phyloP scores from a whole-genome alignment of 176 grass and related monocot genomes.

The Alopecurus myosuroides region DNA sequence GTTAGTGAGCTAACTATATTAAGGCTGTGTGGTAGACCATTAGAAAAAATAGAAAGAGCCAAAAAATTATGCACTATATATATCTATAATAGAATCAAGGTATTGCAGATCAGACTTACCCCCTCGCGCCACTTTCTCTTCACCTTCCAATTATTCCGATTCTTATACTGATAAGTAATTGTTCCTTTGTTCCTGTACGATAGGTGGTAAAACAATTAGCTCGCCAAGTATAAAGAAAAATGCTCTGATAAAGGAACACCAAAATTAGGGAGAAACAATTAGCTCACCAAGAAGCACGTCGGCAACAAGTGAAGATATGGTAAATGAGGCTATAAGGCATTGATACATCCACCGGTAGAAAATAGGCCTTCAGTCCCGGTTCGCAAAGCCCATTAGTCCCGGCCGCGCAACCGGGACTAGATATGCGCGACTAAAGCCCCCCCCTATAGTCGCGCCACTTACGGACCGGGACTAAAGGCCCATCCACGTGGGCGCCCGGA shows the following conservation, averaged over 20 bases:
- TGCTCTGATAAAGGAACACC: neutral
- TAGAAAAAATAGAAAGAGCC: neutral
- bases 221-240: neutral
- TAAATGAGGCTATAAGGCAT: slow-evolving; percentile 1
- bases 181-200: neutral
- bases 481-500: too few species aligned
- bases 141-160: neutral
- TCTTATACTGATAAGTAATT: neutral
- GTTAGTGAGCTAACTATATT: neutral
- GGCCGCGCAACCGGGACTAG: too few species aligned
- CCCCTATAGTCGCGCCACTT: too few species aligned
- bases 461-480: too few species aligned
- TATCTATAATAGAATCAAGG: neutral
- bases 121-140: neutral
- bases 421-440: too few species aligned
- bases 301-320: neutral
- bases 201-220: neutral
- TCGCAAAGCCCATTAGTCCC: too few species aligned
- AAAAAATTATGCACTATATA: neutral
- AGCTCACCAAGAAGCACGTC: neutral
- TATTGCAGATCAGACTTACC: neutral
- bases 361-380: too few species aligned
- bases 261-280: neutral
- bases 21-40: neutral
- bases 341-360: too few species aligned